A percentile compares a stretch with the other conserved stretches of the same genome.
phyloP scores from a whole-genome alignment of 257 asterid genomes.

The Leonotis leonurus region DNA sequence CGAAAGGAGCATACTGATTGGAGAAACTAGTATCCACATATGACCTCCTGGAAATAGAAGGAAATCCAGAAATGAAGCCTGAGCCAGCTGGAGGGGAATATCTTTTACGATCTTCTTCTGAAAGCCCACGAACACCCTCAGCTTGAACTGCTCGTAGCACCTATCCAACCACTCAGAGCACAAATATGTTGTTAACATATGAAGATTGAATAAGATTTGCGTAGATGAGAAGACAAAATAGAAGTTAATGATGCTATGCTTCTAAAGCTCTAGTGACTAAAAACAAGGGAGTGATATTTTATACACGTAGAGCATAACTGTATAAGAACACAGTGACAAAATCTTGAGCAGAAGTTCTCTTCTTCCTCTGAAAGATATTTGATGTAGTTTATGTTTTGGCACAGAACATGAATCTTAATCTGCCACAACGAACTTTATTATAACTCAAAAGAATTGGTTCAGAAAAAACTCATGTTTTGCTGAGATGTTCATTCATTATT shows the following conservation, averaged over 20 bases:
- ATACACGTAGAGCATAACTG: not conserved
- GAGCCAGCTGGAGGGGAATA: conserved; percentile 96
- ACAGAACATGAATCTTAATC: not conserved
- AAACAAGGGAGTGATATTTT: not conserved
- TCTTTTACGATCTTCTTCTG: conserved; percentile 57
- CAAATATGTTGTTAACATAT: not conserved
- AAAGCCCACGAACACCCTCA: conserved; percentile 74
- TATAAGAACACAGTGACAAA: not conserved
- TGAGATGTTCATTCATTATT: not conserved
- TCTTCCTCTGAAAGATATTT: not conserved
- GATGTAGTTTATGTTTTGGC: not conserved
- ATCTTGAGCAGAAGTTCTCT: conserved; percentile 2
- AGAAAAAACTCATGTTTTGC: not conserved
- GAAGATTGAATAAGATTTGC: not conserved
- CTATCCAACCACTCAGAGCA: conserved; percentile 30
- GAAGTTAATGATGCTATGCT: not conserved
- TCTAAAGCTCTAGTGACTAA: not conserved
- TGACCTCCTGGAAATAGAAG: conserved; percentile 66
- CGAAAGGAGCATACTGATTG: conserved; percentile 52
- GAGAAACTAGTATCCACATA: conserved; percentile 42
- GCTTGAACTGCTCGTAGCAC: conserved; percentile 81
- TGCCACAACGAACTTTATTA: not conserved
- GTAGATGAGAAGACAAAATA: not conserved
- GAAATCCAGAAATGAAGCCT: conserved; percentile 89
- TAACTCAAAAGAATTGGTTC: too few relatives aligned